A percentile compares a stretch with the other conserved stretches of the same genome.
Conservation (phyloP, 2,329 filamentous ascomycete genomes). For the Exophiala bonariae region DNA sequence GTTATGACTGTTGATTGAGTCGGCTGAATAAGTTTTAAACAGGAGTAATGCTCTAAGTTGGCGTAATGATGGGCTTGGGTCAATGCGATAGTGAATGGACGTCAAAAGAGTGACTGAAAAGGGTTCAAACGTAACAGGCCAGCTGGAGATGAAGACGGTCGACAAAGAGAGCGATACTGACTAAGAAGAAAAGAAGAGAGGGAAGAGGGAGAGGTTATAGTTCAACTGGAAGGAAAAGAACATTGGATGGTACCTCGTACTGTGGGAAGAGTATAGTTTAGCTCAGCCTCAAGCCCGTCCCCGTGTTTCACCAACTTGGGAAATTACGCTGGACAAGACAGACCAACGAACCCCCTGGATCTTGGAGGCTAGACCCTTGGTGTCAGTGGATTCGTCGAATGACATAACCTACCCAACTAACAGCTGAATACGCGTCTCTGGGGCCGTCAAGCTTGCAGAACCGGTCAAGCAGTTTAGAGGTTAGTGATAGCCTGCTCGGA, state of each 20-base stretch:
- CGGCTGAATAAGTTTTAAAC: background rate
- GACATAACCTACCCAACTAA: too few relatives aligned
- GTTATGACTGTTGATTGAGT: too few relatives aligned
- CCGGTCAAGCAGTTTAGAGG: too few relatives aligned
- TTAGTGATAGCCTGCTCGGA: too few relatives aligned
- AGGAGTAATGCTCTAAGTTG: too few relatives aligned
- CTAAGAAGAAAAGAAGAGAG: background rate
- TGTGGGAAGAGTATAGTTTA: background rate
- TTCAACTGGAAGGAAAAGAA: background rate
- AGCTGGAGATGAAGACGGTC: constrained; percentile 11
- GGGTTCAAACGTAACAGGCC: constrained; percentile 4
- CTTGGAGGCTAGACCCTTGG: too few relatives aligned
- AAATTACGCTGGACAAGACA: constrained; percentile 15
- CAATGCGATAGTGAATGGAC: background rate
- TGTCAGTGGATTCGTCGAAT: too few relatives aligned
- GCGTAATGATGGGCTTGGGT: constrained; percentile 7
- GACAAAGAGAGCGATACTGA: background rate
- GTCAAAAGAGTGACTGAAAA: constrained; percentile 14
- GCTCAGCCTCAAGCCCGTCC: constrained; percentile 16
- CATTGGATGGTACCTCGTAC: background rate
- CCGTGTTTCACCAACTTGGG: constrained; percentile 23
- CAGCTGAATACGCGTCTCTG: too few relatives aligned
- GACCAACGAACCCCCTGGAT: background rate
- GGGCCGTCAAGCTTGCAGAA: too few relatives aligned
- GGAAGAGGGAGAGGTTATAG: background rate